Base-by-base conservation (phyloP, 257 asterid species). In the Fraxinus pennsylvanica region DNA sequence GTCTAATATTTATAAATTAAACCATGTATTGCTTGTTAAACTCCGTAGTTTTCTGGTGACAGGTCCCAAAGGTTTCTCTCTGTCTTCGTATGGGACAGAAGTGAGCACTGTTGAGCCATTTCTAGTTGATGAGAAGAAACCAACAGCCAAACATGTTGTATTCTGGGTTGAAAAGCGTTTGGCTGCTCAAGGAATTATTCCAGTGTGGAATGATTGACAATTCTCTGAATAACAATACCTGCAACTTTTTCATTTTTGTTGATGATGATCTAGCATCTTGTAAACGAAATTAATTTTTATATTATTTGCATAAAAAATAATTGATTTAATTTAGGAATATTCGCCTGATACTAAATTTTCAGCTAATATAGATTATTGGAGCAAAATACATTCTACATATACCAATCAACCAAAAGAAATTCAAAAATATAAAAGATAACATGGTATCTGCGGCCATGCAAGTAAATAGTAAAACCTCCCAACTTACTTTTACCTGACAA, bases 81-180 rank as follows among this genome's bases (percentile, higher is more conserved):
- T 94, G 74, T 88, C 97, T 8, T 90, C 97, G 0, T 89, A 92
- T 81, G 96, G 98, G 32, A 76, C 78, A 33, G 90, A 76, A 74
- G 94, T 81, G 15, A 92, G 95, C 90, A 90, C 96, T 0, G 91
- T 91, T 63, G 97, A 92, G 80, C 98, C 97, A 69, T 94, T 94
- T 82, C 90, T 94, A 17, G 81, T 94, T 35, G 97, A 94, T 76
- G 98, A 94, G 87, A 94, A 89, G 86, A 94, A 82, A 79, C 91
- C 90, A 6, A 94, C 96, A 29, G 90, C 92, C 74, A 88, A 85
- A 61, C 97, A 83, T 29, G 86, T 94, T 57, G 91, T 92, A 0
- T 94, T 92, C 88, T 92, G 97, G 98, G 95, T 94, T 47, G 95
- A 91, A 88, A 92, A 94, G 88, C 97, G 96, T 38, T 92, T 94